A percentile compares a stretch with the other conserved stretches of the same genome.
These are phyloP conservation scores for Wickerhamomyces sp. DNA, from an alignment of 1,139 yeast genomes.

Conservation along the genomic window DNA sequence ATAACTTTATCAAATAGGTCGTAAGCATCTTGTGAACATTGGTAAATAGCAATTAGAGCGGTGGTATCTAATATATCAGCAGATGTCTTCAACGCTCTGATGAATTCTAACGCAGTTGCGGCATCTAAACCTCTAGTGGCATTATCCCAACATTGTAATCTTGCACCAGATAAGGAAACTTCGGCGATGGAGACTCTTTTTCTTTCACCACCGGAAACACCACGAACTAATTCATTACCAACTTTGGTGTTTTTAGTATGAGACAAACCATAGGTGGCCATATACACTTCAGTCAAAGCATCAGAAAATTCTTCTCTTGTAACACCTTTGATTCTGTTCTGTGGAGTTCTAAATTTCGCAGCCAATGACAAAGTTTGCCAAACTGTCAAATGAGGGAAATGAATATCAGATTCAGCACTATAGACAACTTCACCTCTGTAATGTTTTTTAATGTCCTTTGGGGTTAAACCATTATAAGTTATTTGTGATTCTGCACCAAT, in stretches of 20 bases:
- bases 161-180: conserved; percentile 56
- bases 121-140: conserved; percentile 75
- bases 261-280: conserved; percentile 69
- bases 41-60: conserved; percentile 75
- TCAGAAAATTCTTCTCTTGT: conserved; percentile 53
- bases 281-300: conserved; percentile 59
- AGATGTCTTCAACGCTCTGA: conserved; percentile 59
- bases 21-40: conserved; percentile 77
- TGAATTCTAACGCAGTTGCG: conserved; percentile 73
- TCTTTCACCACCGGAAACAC: conserved; percentile 83
- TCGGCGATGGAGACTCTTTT: conserved; percentile 78
- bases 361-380: conserved; percentile 68
- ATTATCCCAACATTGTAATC: conserved; percentile 70
- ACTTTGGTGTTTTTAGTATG: conserved; percentile 68
- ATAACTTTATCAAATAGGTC: conserved; percentile 70
- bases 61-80: conserved; percentile 57
- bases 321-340: conserved; percentile 57
- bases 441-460: conserved; percentile 42
- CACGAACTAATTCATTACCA: conserved; percentile 65
- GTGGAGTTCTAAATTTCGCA: conserved; percentile 61
- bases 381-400: conserved; percentile 70
- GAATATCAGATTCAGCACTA: conserved; percentile 68
- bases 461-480: conserved; percentile 47
- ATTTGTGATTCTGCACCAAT: conserved; percentile 46
- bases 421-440: conserved; percentile 70